phyloP scores from a whole-genome alignment of 1,284 basidiomycete species.

The Rhodotorula mucilaginosa region DNA sequence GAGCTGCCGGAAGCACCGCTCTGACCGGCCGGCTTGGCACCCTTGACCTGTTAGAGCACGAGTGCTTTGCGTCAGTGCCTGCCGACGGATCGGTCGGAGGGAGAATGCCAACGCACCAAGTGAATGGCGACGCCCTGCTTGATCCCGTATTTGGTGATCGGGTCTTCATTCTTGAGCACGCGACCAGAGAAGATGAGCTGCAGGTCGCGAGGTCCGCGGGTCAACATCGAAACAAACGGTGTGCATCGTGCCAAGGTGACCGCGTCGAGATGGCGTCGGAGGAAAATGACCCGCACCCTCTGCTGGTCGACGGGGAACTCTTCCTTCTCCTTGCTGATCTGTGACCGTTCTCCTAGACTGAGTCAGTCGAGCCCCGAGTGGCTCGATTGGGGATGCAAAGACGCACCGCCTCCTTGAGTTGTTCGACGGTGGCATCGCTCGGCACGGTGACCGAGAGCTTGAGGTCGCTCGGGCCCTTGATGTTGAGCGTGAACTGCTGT shows the following conservation, averaged over 20 bases:
- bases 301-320: conserved; percentile 38
- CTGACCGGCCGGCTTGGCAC: conserved; percentile 18
- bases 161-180: conserved; percentile 46
- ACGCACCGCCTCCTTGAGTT: conserved; percentile 43
- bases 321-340: conserved; percentile 10
- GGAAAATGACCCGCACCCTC: neutral
- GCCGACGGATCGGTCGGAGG: neutral
- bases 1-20: neutral
- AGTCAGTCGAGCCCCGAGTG: conserved; percentile 11
- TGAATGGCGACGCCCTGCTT: conserved; percentile 44
- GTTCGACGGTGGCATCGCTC: conserved; percentile 37
- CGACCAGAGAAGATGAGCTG: conserved; percentile 45
- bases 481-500: conserved; percentile 40
- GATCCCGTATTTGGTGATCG: conserved; percentile 43
- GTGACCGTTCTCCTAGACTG: neutral
- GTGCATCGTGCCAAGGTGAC: neutral
- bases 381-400: neutral
- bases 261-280: neutral
- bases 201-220: neutral
- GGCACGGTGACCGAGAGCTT: conserved; percentile 42
- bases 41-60: conserved; percentile 34
- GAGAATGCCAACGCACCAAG: conserved; percentile 13
- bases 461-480: conserved; percentile 44
- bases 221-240: neutral
- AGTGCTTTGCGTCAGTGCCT: neutral